Evolutionary conservation across 306 rosid genomes (phyloP).

Genomic region (Purshia tridentata): DNA sequence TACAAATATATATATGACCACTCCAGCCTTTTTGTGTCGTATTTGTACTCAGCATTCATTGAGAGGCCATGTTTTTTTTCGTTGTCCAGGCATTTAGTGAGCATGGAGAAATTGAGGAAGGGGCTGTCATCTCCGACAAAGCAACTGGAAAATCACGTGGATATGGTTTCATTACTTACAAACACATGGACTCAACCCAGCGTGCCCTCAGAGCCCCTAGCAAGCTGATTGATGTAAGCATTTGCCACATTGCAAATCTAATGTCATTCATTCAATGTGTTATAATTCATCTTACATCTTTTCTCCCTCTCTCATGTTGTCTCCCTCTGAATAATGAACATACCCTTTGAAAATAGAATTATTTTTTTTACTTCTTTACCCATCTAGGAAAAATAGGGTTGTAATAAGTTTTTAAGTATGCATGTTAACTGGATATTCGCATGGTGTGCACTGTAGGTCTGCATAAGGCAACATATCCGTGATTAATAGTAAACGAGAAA

Average conservation of each 20-base stretch:
- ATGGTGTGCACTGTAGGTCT: not conserved
- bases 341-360: not conserved
- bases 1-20: slow-evolving; percentile 3
- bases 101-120: slow-evolving; percentile 89
- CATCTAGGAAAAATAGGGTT: not conserved
- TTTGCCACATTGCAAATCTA: slow-evolving; percentile 8
- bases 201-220: slow-evolving; percentile 67
- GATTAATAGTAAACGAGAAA: not conserved
- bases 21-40: not conserved
- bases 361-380: not conserved
- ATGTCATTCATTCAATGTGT: not conserved
- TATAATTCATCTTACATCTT: too few species aligned
- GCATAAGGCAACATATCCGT: not conserved
- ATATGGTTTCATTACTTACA: slow-evolving; percentile 80
- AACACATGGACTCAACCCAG: slow-evolving; percentile 70
- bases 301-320: not conserved
- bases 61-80: not conserved
- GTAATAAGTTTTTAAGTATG: not conserved
- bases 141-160: slow-evolving; percentile 67
- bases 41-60: not conserved
- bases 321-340: not conserved
- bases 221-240: slow-evolving; percentile 75
- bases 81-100: slow-evolving; percentile 56
- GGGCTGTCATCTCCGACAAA: slow-evolving; percentile 67
- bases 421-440: not conserved